Percentiles rank a stretch among this genome's conserved stretches.
These are phyloP conservation scores for Brassica nigra DNA, from an alignment of 345 rosid genomes.

Conservation along the genomic window DNA sequence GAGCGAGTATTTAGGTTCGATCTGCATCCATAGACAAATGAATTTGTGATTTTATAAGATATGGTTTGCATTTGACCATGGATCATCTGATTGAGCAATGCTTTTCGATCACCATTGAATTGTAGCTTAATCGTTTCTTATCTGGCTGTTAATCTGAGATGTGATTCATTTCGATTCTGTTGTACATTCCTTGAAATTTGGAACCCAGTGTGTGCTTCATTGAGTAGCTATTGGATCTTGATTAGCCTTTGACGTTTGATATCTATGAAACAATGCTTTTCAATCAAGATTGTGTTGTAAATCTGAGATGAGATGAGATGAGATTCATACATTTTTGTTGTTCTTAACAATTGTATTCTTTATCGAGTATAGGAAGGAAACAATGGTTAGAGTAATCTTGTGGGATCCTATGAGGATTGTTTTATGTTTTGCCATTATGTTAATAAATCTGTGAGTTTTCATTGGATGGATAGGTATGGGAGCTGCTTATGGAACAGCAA, in stretches of 20 bases:
- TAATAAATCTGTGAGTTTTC: not conserved
- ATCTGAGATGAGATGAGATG: not conserved
- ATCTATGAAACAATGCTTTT: not conserved
- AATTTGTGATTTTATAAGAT: not conserved
- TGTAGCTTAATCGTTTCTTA: not conserved
- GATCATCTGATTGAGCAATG: constrained; percentile 4
- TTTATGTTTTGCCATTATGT: not conserved
- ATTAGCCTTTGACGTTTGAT: not conserved
- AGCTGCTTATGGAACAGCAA: constrained; percentile 45
- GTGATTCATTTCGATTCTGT: not conserved
- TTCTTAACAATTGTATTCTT: not conserved
- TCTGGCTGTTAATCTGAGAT: not conserved
- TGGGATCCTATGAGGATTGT: constrained; percentile 1
- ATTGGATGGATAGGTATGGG: constrained; percentile 41
- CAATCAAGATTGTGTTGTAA: not conserved
- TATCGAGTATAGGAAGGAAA: not conserved
- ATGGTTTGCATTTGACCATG: constrained; percentile 4
- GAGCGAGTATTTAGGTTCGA: not conserved
- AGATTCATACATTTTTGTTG: too few species aligned
- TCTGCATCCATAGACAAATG: not conserved
- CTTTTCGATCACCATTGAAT: not conserved
- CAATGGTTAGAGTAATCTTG: not conserved
- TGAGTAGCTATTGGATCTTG: not conserved
- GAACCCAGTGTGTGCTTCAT: not conserved
- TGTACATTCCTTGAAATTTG: not conserved